A percentile compares a stretch with the other conserved stretches of the same genome.
These are phyloP conservation scores for Aureobasidium leucospermi DNA, from an alignment of 2,329 filamentous ascomycete species.

Conservation along the genomic window DNA sequence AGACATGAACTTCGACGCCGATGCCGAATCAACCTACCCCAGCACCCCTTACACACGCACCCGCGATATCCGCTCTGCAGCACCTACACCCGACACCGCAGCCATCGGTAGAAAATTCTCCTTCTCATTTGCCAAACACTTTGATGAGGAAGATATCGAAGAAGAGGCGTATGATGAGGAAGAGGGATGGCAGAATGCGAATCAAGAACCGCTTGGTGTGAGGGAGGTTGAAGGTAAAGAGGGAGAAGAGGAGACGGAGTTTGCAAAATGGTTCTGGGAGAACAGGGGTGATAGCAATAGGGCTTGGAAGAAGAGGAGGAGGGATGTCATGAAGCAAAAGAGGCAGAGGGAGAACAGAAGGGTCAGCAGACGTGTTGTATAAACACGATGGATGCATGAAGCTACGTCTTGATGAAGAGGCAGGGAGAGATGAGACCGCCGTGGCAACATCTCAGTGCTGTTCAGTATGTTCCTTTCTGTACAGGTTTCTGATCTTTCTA, in stretches of 20 bases:
- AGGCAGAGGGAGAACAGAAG: slow-evolving; percentile 53
- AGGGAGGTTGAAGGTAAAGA: slow-evolving; percentile 20
- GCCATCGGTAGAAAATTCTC: slow-evolving; percentile 60
- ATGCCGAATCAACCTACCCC: slow-evolving; percentile 39
- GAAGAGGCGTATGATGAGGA: slow-evolving; percentile 28
- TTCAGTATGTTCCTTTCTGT: too few species aligned
- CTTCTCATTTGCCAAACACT: slow-evolving; percentile 36
- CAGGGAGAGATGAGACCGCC: too few species aligned
- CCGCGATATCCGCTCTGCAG: slow-evolving; percentile 73
- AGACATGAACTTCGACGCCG: neutral
- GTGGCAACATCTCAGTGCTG: too few species aligned
- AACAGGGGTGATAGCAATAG: slow-evolving; percentile 42
- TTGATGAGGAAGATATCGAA: slow-evolving; percentile 39
- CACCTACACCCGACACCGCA: slow-evolving; percentile 90
- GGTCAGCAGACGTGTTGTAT: slow-evolving; percentile 30
- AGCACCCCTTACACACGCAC: slow-evolving; percentile 75
- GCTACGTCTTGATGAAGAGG: too few species aligned
- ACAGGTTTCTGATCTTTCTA: too few species aligned
- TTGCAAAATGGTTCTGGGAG: slow-evolving; percentile 55
- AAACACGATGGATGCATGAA: neutral
- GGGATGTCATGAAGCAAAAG: slow-evolving; percentile 54
- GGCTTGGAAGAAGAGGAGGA: slow-evolving; percentile 47
- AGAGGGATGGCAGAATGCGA: slow-evolving; percentile 4
- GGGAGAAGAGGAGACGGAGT: slow-evolving; percentile 45
- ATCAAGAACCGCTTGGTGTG: neutral